phyloP scores from a whole-genome alignment of 228 moss, liverwort and hornwort genomes.

The Sphagnum magellanicum region DNA sequence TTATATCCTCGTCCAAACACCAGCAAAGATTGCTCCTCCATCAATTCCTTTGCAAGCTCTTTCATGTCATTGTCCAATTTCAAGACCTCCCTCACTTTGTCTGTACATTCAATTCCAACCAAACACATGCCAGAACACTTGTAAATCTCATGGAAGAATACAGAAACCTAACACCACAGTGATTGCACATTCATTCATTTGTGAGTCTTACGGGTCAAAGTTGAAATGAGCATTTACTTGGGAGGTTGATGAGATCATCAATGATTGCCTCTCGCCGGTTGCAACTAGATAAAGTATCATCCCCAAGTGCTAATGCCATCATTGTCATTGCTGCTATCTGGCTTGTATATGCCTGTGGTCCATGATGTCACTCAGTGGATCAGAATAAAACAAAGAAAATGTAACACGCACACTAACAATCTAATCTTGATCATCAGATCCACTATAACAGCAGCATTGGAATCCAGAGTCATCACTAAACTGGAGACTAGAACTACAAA shows the following conservation, averaged over 20 bases:
- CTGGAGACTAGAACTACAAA: too few relatives aligned
- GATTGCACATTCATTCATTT: too few relatives aligned
- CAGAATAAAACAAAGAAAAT: too few relatives aligned
- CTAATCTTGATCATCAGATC: too few relatives aligned
- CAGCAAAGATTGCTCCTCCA: constrained; percentile 90
- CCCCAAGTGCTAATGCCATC: constrained; percentile 94
- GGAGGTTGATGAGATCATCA: constrained; percentile 81
- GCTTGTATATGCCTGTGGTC: constrained; percentile 87
- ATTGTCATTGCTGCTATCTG: constrained; percentile 99
- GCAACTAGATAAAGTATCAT: constrained; percentile 85
- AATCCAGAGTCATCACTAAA: too few relatives aligned
- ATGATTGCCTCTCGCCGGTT: constrained; percentile 85
- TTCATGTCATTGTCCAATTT: constrained; percentile 77
- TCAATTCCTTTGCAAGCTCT: constrained; percentile 69
- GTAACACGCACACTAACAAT: too few relatives aligned
- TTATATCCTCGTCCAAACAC: constrained; percentile 97
- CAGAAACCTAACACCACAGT: too few relatives aligned
- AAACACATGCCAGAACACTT: too few relatives aligned
- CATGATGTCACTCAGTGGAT: neutral
- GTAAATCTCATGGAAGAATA: too few relatives aligned
- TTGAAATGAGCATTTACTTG: constrained; percentile 30
- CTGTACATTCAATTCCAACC: constrained; percentile 21
- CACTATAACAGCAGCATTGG: too few relatives aligned
- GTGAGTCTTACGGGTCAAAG: too few relatives aligned
- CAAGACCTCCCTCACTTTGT: constrained; percentile 73